Conservation (phyloP, 176 grass and related monocot species). For the Musa acuminata region DNA sequence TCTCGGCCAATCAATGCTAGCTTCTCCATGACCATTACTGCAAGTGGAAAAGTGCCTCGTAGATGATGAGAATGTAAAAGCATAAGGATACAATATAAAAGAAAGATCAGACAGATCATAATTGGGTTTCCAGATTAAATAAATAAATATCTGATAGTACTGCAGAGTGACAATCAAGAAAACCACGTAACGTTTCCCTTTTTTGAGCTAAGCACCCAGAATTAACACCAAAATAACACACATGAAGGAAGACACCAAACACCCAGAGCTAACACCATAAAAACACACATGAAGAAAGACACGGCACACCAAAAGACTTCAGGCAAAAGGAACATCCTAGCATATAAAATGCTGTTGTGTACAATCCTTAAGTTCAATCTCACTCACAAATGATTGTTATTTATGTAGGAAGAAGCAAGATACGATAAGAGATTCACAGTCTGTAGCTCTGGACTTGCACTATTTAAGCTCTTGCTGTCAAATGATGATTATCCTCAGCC, state of each 20-base stretch:
- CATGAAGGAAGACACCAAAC: too few species aligned
- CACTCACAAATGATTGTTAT: too few species aligned
- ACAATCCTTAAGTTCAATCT: too few species aligned
- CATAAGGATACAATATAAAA: background rate
- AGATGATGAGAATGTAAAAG: slow-evolving; percentile 12
- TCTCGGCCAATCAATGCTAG: background rate
- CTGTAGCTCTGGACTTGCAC: too few species aligned
- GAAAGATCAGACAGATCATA: background rate
- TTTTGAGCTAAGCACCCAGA: too few species aligned
- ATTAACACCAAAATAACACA: too few species aligned
- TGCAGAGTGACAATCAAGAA: too few species aligned
- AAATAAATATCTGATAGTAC: background rate
- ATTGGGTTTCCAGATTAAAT: background rate
- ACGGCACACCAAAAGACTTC: background rate
- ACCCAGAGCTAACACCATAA: background rate
- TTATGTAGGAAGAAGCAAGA: too few species aligned
- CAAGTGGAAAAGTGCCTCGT: background rate
- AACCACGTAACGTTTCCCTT: too few species aligned
- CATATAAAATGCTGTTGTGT: background rate
- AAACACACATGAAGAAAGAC: background rate
- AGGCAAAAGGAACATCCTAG: background rate
- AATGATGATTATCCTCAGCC: too few species aligned
- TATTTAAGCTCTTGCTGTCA: too few species aligned
- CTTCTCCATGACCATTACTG: slow-evolving; percentile 23
- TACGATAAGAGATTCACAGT: too few species aligned